phyloP scores from a whole-genome alignment of 345 rosid species.

The Laguncularia racemosa region DNA sequence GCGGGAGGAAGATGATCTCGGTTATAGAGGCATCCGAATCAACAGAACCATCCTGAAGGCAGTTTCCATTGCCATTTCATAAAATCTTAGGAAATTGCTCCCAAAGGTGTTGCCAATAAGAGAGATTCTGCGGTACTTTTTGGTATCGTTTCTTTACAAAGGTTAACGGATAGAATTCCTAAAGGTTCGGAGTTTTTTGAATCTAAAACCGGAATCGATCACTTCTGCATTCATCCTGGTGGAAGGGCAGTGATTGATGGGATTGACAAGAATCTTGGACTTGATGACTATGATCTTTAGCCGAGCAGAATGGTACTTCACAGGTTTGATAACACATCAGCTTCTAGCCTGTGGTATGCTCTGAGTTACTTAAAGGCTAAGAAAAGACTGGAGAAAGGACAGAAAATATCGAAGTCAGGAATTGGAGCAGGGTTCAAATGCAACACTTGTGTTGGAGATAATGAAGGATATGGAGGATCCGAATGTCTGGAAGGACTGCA shows the following conservation, averaged over 20 bases:
- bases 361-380: constrained; percentile 28
- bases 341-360: constrained; percentile 22
- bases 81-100: constrained; percentile 9
- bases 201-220: constrained; percentile 21
- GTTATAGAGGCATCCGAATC: constrained; percentile 13
- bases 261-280: constrained; percentile 12
- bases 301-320: constrained; percentile 25
- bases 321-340: constrained; percentile 25
- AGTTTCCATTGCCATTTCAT: constrained; percentile 12
- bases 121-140: neutral
- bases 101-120: constrained; percentile 3
- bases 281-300: constrained; percentile 15
- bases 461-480: constrained; percentile 9
- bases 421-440: constrained; percentile 29
- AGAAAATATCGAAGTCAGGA: constrained; percentile 18
- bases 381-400: constrained; percentile 23
- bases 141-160: neutral
- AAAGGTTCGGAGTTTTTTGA: neutral
- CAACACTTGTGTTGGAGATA: constrained; percentile 25
- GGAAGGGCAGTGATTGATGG: constrained; percentile 21
- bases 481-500: constrained; percentile 24
- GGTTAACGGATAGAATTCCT: neutral
- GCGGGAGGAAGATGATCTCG: constrained; percentile 19
- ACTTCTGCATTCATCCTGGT: constrained; percentile 27
- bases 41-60: constrained; percentile 11